Evolutionary conservation across 2,329 filamentous ascomycete genomes (phyloP).

Genomic region (Arthrinium puccinioides): DNA sequence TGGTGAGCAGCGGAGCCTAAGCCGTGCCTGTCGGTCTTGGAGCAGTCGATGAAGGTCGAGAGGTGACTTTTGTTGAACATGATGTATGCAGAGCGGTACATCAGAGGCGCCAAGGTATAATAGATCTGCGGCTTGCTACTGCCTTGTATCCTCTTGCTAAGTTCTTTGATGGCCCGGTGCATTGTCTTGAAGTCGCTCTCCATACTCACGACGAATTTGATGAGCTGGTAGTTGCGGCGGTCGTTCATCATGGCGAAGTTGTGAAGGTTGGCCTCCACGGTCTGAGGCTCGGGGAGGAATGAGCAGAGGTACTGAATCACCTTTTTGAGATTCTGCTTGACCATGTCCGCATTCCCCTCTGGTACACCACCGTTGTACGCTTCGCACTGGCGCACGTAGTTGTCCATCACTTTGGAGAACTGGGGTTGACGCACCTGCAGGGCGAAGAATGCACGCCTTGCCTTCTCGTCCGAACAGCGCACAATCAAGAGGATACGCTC

Average conservation of each 20-base stretch:
- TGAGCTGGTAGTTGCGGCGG: conserved; percentile 79
- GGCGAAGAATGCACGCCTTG: conserved; percentile 82
- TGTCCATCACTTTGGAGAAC: conserved; percentile 64
- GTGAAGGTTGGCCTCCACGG: conserved; percentile 70
- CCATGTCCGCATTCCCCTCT: conserved; percentile 60
- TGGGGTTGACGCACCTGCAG: conserved; percentile 72
- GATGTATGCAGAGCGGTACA: conserved; percentile 77
- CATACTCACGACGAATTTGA: conserved; percentile 76
- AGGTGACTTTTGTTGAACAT: conserved; percentile 95
- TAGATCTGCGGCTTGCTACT: conserved; percentile 58
- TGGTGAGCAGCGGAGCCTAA: conserved; percentile 77
- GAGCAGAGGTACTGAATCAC: conserved; percentile 67
- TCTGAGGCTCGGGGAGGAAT: conserved; percentile 67
- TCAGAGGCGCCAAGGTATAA: conserved; percentile 72
- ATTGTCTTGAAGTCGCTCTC: conserved; percentile 91
- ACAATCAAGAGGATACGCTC: conserved; percentile 80
- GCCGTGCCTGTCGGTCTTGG: conserved; percentile 73
- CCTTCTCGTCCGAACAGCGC: conserved; percentile 66
- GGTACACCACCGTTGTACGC: conserved; percentile 83
- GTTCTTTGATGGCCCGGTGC: conserved; percentile 81
- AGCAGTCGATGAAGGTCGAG: conserved; percentile 79
- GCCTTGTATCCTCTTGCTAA: conserved; percentile 72
- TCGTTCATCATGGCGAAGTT: conserved; percentile 91
- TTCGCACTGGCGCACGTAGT: conserved; percentile 80
- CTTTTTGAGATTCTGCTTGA: conserved; percentile 63